phyloP scores from a whole-genome alignment of 1,284 basidiomycete species.

The Athelia sp. region DNA sequence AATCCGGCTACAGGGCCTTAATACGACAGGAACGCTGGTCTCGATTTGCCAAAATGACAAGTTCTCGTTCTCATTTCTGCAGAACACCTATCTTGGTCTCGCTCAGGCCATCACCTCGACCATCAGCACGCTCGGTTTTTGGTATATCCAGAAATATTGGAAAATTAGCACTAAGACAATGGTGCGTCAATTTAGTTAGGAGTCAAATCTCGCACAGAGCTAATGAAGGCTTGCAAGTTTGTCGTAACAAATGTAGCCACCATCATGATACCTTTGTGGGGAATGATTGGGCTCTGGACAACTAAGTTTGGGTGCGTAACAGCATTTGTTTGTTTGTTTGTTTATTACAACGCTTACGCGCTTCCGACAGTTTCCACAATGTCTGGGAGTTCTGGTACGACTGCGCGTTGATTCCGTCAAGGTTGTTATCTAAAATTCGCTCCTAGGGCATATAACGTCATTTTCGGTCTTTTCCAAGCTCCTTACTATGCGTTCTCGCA shows the following conservation, averaged over 20 bases:
- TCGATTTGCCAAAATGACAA: conserved; percentile 77
- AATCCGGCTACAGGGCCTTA: conserved; percentile 54
- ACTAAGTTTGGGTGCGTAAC: conserved; percentile 54
- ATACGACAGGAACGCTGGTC: conserved; percentile 75
- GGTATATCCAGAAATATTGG: conserved; percentile 77
- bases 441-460: conserved; percentile 67
- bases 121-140: conserved; percentile 67
- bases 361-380: conserved; percentile 61
- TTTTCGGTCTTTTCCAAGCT: conserved; percentile 82
- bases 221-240: conserved; percentile 55
- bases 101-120: conserved; percentile 70
- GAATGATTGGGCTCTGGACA: conserved; percentile 84
- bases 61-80: conserved; percentile 66
- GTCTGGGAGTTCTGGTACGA: conserved; percentile 78
- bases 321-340: conserved; percentile 3
- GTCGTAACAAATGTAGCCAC: conserved; percentile 73
- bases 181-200: conserved; percentile 32
- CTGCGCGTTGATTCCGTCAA: no score
- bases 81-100: conserved; percentile 75
- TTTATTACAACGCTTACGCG: conserved; percentile 7
- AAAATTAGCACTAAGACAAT: conserved; percentile 75
- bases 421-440: no score
- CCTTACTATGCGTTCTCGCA: conserved; percentile 85
- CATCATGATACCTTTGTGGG: conserved; percentile 79
- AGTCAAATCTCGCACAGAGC: not conserved